phyloP scores from a whole-genome alignment of 2,329 filamentous ascomycete species.

The Sporothrix inflata region DNA sequence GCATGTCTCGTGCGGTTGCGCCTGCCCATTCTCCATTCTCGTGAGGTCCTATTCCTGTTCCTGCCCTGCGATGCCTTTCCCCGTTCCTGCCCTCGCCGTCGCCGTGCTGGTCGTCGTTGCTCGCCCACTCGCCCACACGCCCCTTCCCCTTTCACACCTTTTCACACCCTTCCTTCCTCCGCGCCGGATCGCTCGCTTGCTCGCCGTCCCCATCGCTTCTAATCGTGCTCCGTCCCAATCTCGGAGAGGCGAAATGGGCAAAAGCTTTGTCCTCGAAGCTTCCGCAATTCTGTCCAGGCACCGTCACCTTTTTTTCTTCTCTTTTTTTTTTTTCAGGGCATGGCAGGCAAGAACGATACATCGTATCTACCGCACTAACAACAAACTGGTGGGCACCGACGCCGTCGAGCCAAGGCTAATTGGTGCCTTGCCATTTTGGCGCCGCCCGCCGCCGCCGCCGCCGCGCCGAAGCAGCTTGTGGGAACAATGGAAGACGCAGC shows the following conservation, averaged over 20 bases:
- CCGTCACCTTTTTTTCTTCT: neutral
- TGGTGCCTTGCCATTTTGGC: neutral
- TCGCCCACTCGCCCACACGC: neutral
- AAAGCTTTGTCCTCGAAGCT: neutral
- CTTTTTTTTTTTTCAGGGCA: neutral
- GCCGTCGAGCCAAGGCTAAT: neutral
- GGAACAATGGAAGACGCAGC: neutral
- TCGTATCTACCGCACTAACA: neutral
- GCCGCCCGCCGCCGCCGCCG: neutral
- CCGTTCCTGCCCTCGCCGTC: neutral
- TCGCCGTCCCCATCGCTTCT: neutral
- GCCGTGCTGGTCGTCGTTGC: neutral
- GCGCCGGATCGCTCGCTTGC: neutral
- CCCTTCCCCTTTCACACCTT: neutral
- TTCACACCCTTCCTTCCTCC: neutral
- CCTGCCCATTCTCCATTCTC: neutral
- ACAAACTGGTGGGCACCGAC: neutral
- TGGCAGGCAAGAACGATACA: neutral
- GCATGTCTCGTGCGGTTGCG: neutral
- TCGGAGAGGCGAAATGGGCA: slow-evolving; percentile 1
- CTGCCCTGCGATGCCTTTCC: neutral
- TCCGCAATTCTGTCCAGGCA: neutral
- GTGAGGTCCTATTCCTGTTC: neutral
- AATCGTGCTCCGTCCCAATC: neutral
- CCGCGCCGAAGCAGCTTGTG: neutral